Percentiles rank a stretch among this genome's conserved stretches.
Conservation (phyloP, 345 rosid species). For the Eucalyptus polybractea region DNA sequence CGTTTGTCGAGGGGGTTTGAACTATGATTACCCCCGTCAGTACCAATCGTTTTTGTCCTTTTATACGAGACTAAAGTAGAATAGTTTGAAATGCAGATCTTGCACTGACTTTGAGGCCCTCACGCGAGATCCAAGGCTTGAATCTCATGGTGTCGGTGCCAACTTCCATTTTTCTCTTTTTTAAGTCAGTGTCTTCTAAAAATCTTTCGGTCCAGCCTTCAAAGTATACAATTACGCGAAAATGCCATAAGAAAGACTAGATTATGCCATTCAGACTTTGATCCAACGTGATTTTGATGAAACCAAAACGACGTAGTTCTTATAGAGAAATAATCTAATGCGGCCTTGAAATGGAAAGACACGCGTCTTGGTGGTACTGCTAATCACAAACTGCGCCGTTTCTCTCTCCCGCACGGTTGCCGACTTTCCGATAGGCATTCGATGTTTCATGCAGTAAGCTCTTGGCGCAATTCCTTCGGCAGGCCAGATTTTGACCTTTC, state of each 20-base stretch:
- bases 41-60: neutral
- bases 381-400: neutral
- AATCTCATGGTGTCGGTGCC: neutral
- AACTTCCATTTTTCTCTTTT: neutral
- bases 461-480: neutral
- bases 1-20: neutral
- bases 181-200: neutral
- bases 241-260: neutral
- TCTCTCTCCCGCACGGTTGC: neutral
- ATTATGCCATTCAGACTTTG: neutral
- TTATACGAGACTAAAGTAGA: neutral
- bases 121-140: neutral
- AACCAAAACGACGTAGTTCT: neutral
- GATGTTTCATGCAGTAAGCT: slow-evolving; percentile 6
- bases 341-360: neutral
- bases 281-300: neutral
- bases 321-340: neutral
- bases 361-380: neutral
- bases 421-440: neutral
- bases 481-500: slow-evolving; percentile 14
- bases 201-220: neutral
- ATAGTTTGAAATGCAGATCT: neutral
- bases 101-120: neutral
- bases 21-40: neutral
- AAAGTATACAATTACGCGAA: neutral